A percentile compares a stretch with the other conserved stretches of the same genome.
phyloP scores from a whole-genome alignment of 345 rosid species.

The Salix caprea region DNA sequence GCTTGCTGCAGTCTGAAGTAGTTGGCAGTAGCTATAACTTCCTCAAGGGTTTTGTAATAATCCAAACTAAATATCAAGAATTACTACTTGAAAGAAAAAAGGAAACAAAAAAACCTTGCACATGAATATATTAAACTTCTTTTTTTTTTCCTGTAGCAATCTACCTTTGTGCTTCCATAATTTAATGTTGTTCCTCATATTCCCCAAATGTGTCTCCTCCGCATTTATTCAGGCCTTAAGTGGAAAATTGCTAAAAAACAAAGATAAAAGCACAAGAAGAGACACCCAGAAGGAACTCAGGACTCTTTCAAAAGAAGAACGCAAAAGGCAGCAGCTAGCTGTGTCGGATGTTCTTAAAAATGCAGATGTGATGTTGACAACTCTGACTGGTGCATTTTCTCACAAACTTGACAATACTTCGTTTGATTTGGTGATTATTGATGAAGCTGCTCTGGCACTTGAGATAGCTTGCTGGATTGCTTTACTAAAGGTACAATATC shows the following conservation, averaged over 20 bases:
- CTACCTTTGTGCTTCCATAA: neutral
- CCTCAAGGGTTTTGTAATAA: neutral
- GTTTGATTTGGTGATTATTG: slow-evolving; percentile 90
- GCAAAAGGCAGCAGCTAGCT: slow-evolving; percentile 94
- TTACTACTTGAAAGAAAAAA: neutral
- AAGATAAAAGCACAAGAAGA: slow-evolving; percentile 76
- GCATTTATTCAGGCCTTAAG: slow-evolving; percentile 49
- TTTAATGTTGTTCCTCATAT: neutral
- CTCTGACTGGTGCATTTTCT: slow-evolving; percentile 84
- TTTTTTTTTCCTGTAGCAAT: neutral
- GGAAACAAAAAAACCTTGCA: neutral
- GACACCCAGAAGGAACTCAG: slow-evolving; percentile 84
- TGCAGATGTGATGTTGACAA: slow-evolving; percentile 75
- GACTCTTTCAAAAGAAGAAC: slow-evolving; percentile 79
- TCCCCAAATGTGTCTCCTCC: slow-evolving; percentile 2
- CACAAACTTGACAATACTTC: slow-evolving; percentile 61
- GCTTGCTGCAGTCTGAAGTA: neutral
- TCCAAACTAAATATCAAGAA: neutral
- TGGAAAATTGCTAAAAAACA: slow-evolving; percentile 80
- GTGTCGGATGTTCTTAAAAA: slow-evolving; percentile 80
- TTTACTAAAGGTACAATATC: slow-evolving; percentile 56
- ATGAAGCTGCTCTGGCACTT: slow-evolving; percentile 99
- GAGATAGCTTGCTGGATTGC: slow-evolving; percentile 98
- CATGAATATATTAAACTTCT: too few relatives aligned
- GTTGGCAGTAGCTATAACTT: neutral